Evolutionary conservation across 352 stramenopile species (phyloP), one percentile per base, ranked within the genome.

Genomic region (Poterioochromonas sp.): DNA sequence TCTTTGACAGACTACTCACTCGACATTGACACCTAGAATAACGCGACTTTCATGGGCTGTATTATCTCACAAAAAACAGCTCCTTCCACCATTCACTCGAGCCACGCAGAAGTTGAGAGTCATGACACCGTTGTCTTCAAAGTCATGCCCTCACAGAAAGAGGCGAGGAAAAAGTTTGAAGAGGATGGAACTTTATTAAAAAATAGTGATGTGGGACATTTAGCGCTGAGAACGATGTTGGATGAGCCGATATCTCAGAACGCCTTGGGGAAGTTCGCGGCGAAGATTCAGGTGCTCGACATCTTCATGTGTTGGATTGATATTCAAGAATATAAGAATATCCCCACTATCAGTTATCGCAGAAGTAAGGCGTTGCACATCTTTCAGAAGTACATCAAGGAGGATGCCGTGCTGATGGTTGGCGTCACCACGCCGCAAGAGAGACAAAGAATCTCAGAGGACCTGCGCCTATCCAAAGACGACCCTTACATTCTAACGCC

Each of bases 251-350:
- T 83, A 32, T 79, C 77, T 18, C 81, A 84, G 65, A 37, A 73
- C n/a, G 11, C 40, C 18, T 64, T 78, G 49, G 44, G 51, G 3
- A 62, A 41, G 39, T 49, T 35, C 70, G 60, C 63, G 12, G 47
- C 26, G 29, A 68, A 68, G 34, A 68, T 41, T 76, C 54, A 74
- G 26, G 64, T 68, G 29, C 47, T 83, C 37, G 81, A 85, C 26
- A 73, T 71, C 65, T 85, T 85, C 68, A 86, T 85, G 74, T 76
- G 80, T 20, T 85, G 82, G 82, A 80, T 81, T 63, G 82, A 85
- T 68, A 85, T 85, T 51, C 79, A 85, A 51, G 82, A 85, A 54
- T 85, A 82, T 73, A 70, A 80, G 34, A 34, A 40, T 20, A 85
- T 85, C 39, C 82, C 82, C 35, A 84, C 82, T 20, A 64, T 43